Evolutionary conservation across 75 land plant species (phyloP).

Genomic region (Larix kaempferi): DNA sequence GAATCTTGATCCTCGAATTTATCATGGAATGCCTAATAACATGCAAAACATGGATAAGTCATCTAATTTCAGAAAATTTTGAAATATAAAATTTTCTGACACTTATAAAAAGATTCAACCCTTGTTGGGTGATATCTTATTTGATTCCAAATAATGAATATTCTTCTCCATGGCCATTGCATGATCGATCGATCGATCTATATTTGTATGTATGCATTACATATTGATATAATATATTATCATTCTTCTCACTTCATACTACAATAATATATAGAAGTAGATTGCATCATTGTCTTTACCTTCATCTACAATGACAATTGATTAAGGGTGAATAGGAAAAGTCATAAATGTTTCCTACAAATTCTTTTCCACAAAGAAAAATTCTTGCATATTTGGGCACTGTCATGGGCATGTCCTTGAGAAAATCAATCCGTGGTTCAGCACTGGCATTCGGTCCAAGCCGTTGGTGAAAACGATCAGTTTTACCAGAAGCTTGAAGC

Average conservation of each 20-base stretch:
- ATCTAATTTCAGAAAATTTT: not conserved
- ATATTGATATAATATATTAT: no score
- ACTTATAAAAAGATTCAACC: not conserved
- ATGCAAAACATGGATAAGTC: not conserved
- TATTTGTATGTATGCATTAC: no score
- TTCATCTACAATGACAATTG: not conserved
- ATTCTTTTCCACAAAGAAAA: conserved; percentile 68
- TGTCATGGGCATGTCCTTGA: conserved; percentile 43
- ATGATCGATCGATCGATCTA: not conserved
- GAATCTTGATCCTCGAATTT: not conserved
- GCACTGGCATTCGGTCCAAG: conserved; percentile 43
- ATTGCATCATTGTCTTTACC: not conserved
- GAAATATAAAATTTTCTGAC: not conserved
- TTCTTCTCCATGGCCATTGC: not conserved
- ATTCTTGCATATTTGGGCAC: conserved; percentile 56
- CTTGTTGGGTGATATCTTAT: not conserved
- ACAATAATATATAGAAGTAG: not conserved
- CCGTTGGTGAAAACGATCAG: conserved; percentile 47
- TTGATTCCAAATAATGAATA: not conserved
- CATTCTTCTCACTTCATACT: not conserved
- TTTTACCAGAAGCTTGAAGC: conserved; percentile 40
- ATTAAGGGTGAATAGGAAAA: not conserved
- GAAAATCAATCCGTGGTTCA: conserved; percentile 33
- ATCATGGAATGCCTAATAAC: not conserved
- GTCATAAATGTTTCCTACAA: conserved; percentile 39